Percentiles rank a stretch among this genome's conserved stretches.
These are phyloP conservation scores for Fusarium verticillioides DNA, from an alignment of 2,329 filamentous ascomycete species.

Conservation along the genomic window DNA sequence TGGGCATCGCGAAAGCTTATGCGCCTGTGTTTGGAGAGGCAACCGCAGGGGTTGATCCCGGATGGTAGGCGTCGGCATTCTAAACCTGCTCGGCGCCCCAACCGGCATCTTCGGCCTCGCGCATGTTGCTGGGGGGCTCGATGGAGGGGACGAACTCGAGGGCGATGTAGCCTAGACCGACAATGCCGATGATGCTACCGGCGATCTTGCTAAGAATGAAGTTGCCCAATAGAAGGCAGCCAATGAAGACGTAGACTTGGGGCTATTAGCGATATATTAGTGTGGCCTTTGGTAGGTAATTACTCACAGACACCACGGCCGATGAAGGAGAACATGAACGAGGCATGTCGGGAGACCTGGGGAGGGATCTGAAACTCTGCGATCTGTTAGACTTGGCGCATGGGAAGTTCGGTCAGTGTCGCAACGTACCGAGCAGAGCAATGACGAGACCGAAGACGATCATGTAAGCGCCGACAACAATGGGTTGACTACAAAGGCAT, in stretches of 20 bases:
- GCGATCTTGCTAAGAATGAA: conserved; percentile 76
- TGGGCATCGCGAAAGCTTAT: conserved; percentile 12
- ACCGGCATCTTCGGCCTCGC: conserved; percentile 74
- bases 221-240: conserved; percentile 81
- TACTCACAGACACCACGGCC: conserved; percentile 92
- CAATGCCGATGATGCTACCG: conserved; percentile 79
- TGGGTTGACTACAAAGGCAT: conserved; percentile 47
- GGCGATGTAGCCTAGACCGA: conserved; percentile 81
- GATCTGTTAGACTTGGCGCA: conserved; percentile 36
- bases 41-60: not conserved
- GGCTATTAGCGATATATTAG: not conserved
- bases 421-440: conserved; percentile 68
- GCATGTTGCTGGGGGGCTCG: conserved; percentile 84
- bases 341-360: conserved; percentile 91
- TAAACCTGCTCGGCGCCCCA: conserved; percentile 84
- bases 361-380: conserved; percentile 94
- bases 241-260: conserved; percentile 95
- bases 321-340: conserved; percentile 97
- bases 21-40: conserved; percentile 14
- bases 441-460: conserved; percentile 89
- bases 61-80: conserved; percentile 24
- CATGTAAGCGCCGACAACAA: conserved; percentile 87
- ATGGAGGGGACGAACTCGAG: conserved; percentile 83
- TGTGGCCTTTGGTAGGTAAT: not conserved
- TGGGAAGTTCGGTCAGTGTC: conserved; percentile 11